Evolutionary conservation across 2,329 filamentous ascomycete genomes (phyloP), one percentile per base, ranked within the genome.

Genomic region (Epichloe gansuensis): DNA sequence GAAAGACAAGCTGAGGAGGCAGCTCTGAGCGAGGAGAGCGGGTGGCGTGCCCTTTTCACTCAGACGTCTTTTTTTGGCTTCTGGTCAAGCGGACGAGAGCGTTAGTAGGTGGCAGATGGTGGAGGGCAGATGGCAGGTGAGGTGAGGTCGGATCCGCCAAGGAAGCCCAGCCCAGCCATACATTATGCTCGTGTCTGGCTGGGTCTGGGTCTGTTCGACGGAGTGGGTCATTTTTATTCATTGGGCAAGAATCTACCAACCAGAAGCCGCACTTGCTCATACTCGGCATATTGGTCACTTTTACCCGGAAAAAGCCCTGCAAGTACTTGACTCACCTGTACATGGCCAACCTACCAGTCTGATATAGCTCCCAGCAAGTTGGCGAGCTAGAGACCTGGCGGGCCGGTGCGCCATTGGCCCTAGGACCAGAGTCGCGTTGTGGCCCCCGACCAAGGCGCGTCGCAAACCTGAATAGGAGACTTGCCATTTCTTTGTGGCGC

Each of bases 11-110:
- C 43, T 52, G 34, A 21, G 53, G 53, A 58, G 52, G 43, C 56
- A 57, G 57, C 57, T 49, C 55, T 56, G 52, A 51, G 34, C 54
- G 56, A 56, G 56, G 58, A 44, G 34, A 58, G 41, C 46, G 57
- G 56, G 52, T 55, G 53, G 52, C 52, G 56, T 62, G 60, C 63
- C 60, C 62, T 65, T 64, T 63, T 60, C 57, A 60, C 60, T 60
- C 64, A 56, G 48, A 57, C 23, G 41, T 25, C 44, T 28, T 51
- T 34, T 39, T 46, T 46, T 46, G 46, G 54, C 45, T 45, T 50
- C 45, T 50, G 50, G 35, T 46, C 54, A 52, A 50, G 52, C 38
- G 45, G 48, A 48, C 41, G 44, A 43, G 53, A 57, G 54, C 50
- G 49, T 51, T 54, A 37, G 50, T 57, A 61, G 61, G 59, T 58